Percentiles rank a stretch among this genome's conserved stretches.
These are phyloP conservation scores for Eragrostis nindensis DNA, from an alignment of 176 grass and related monocot species.

Conservation along the genomic window DNA sequence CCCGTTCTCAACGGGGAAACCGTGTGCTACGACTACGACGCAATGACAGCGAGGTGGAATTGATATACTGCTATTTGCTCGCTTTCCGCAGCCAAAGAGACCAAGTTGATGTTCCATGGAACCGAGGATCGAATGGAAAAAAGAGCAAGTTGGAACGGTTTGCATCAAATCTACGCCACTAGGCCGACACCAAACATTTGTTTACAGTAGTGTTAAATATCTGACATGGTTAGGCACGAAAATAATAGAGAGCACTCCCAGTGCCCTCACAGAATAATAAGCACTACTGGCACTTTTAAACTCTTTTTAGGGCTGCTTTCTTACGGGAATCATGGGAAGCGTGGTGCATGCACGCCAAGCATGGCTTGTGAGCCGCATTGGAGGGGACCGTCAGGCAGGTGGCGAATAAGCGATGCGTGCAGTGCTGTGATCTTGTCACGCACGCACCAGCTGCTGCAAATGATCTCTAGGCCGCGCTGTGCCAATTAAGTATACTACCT, in stretches of 20 bases:
- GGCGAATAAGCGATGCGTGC: background rate
- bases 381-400: background rate
- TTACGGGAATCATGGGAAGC: conserved; percentile 17
- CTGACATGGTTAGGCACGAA: conserved; percentile 23
- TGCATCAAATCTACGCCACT: conserved; percentile 27
- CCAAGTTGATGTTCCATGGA: background rate
- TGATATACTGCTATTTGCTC: background rate
- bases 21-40: conserved; percentile 22
- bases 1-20: background rate
- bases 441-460: background rate
- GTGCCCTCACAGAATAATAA: background rate
- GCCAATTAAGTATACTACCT: background rate
- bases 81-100: background rate
- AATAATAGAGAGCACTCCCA: background rate
- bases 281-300: background rate
- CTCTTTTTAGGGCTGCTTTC: background rate
- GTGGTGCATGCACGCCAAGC: conserved; percentile 23
- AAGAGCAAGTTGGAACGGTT: conserved; percentile 12
- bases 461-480: background rate
- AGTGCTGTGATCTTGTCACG: background rate
- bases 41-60: background rate
- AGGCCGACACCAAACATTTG: background rate
- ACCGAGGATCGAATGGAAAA: background rate
- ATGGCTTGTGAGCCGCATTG: background rate
- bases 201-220: conserved; percentile 7